Base-by-base conservation (phyloP, 164 flowering plant species). In the Pachysandra terminalis region DNA sequence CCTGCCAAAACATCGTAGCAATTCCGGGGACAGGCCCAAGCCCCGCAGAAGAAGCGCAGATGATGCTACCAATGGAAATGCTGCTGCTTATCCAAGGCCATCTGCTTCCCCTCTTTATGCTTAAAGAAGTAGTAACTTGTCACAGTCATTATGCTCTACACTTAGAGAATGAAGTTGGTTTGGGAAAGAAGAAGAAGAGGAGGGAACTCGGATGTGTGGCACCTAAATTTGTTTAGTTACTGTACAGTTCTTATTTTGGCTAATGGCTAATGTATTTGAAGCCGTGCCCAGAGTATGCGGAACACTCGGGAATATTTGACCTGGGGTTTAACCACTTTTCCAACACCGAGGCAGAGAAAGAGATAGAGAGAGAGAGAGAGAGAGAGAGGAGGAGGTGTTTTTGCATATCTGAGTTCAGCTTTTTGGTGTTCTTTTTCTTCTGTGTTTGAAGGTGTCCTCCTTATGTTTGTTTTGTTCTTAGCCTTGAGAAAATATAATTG, bases 81-180 rank as follows among this genome's bases (percentile, higher is more conserved):
- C 63, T 61, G 65, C 61, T 37, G 21, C 81, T 54, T 79, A 74
- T 75, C 82, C 86, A 0, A 80, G 81, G 64, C 86, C 91, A 19
- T 75, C 87, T 23, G 71, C 74, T 51, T 77, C 84, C 1, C 81
- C 81, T 17, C 73, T 81, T 61, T 78, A 68, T 55, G 52, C 65
- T 28, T 77, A 68, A 28, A 12, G 21, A 40, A 10, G 49, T 10
- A 17, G 9, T 8, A 16, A 22, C n/a, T 58, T 3, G 61, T 5
- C n/a, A n/a, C 40, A 58, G 1, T 2, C 24, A 19, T 58, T 12
- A 58, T 58, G 15, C 1, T 26, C 26, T 9, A 27, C 35, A 25
- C 6, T 26, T 14, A 21, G n/a, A 57, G 13, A 27, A 5, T 26
- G 8, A 19, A 61, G 64, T 21, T 19, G 49, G 49, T 59, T 19